Conservation (phyloP, 371 early-diverging fungal genomes). For the Zopfochytrium polystomum region DNA sequence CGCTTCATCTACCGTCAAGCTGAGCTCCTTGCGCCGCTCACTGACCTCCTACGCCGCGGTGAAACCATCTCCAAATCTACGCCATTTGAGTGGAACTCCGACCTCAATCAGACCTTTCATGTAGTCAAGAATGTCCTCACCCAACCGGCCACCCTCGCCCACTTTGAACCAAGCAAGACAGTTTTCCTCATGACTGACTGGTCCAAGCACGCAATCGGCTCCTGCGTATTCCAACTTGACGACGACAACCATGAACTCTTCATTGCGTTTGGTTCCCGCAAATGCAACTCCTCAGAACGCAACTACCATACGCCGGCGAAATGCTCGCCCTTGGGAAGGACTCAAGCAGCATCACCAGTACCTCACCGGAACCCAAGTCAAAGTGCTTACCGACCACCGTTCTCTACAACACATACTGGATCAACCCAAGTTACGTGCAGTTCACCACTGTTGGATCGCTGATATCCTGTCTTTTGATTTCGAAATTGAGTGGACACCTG, state of each 20-base stretch:
- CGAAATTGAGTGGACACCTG: constrained; percentile 7
- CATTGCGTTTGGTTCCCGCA: constrained; percentile 1
- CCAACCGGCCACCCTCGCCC: neutral
- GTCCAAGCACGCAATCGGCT: constrained; percentile 12
- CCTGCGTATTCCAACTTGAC: constrained; percentile 10
- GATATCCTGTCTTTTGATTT: constrained; percentile 10
- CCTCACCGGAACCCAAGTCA: neutral
- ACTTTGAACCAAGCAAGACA: constrained; percentile 13
- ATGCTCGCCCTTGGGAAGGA: constrained; percentile 3
- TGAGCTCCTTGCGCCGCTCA: constrained; percentile 8
- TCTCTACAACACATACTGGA: constrained; percentile 3
- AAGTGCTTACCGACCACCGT: constrained; percentile 13
- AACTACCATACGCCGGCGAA: constrained; percentile 6
- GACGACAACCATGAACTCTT: neutral
- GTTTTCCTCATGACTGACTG: constrained; percentile 10
- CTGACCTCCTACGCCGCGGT: constrained; percentile 9
- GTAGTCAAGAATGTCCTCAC: neutral
- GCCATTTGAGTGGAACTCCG: constrained; percentile 12
- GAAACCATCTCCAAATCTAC: constrained; percentile 2
- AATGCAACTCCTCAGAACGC: constrained; percentile 6
- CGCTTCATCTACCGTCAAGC: too few relatives aligned
- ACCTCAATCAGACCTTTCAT: neutral
- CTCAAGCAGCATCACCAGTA: neutral
- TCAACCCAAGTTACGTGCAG: constrained; percentile 7
- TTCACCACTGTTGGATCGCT: constrained; percentile 11